Base-by-base conservation (phyloP, 306 rosid species). In the Vigna unguiculata region DNA sequence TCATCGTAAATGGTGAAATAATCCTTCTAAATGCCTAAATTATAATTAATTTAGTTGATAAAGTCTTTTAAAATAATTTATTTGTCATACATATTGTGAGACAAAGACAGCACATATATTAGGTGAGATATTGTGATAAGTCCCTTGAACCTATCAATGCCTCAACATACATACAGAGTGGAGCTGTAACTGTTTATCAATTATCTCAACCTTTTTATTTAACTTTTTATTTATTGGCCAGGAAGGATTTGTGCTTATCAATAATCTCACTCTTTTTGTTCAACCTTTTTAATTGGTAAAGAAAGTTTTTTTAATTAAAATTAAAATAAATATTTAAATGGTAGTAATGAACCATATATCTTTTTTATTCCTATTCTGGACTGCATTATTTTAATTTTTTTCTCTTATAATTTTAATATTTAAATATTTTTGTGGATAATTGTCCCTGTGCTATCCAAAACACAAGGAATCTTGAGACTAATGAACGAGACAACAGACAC, bases 391-490 rank as follows among this genome's bases (percentile, higher is more conserved):
- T 28, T 4, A 4, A 2, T 2, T 25, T 12, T 57, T 60, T 2
- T 60, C 11, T 15, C 30, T 60, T 2, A 25, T 15, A 30, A 30
- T 30, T 59, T 58, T 30, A 7, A 30, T 22, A 14, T 60, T 4
- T 2, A 14, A 28, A 28, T 15, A 15, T 2, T 60, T 41, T 20
- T 53, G 19, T 21, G 34, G 52, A 65, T 14, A 41, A 65, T 20
- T 30, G 36, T 19, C 60, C 4, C 4, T 19, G 53, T 6, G 5
- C 7, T 74, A 81, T 68, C 76, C 80, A 67, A 55, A 67, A 34
- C 6, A 15, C 1, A 24, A 81, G 65, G 84, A 67, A 81, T 81
- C 41, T 17, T n/a, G 46, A 1, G 53, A 34, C 41, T 15, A 3
- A 30, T 30, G 66, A 28, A 59, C 1, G 14, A 20, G 41, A 75